Evolutionary conservation across 257 asterid genomes (phyloP), one percentile per base, ranked within the genome.

Genomic region (Scutellaria baicalensis): DNA sequence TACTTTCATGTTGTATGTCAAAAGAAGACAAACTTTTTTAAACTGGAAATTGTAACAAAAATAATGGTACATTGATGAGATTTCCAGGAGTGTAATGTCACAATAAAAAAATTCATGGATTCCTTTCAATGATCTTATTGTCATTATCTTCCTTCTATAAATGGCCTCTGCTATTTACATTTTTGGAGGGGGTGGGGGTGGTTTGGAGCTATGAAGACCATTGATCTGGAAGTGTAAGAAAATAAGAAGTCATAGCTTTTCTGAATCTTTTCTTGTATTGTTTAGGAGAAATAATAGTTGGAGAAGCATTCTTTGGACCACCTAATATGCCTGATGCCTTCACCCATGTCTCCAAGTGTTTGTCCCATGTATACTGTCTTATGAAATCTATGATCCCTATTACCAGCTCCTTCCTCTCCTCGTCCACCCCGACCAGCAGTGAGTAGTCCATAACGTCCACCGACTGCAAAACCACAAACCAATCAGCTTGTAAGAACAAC

Each of bases 341-440:
- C 13, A 89, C 97, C 97, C 98, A 91, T 27, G 96, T 89, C 91
- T 94, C 99, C 84, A 91, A 66, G 44, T 89, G 99, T 86, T 94
- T 94, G 87, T 94, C 99, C 99, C 97, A 94, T 9, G 99, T 94
- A 55, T 91, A 94, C 27, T 91, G 98, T 64, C 99, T 91, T 93
- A 94, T 92, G 89, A 78, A 94, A 68, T 94, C 97, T 0, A 94
- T 94, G 70, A 94, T 94, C 74, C 97, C 97, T 71, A 94, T 56
- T 5, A 91, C 96, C 13, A 94, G 84, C 84, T 94, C 97, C 57
- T 86, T 83, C n/a, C 83, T 68, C 50, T 89, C 97, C 48, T 91
- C 96, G 18, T 94, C 99, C 45, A 94, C 89, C 64, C 99, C 99
- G 1, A 89, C 98, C 79, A 94, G 66, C 87, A 94, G 80, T 2